Percentiles rank a stretch among this genome's conserved stretches.
Conservation (phyloP, 306 rosid genomes). For the Corylus americana region DNA sequence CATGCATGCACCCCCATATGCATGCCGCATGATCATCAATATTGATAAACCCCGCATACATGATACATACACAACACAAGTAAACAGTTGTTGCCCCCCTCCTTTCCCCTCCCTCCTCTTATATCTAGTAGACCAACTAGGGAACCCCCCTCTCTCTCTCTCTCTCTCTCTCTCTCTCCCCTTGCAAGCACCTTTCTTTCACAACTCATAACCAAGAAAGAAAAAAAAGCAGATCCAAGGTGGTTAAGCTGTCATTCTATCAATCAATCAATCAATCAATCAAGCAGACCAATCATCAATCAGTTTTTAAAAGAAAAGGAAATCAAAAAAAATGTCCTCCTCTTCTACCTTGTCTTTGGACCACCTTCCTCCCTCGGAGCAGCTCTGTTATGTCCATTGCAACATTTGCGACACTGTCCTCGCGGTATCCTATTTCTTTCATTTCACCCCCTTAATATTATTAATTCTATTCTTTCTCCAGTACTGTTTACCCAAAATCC, state of each 20-base stretch:
- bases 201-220: constrained; percentile 62
- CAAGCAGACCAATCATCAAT: constrained; percentile 88
- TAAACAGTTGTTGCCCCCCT: constrained; percentile 13
- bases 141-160: neutral
- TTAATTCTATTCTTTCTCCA: neutral
- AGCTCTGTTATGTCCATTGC: constrained; percentile 98
- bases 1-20: neutral
- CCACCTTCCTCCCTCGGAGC: constrained; percentile 91
- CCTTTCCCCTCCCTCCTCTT: constrained; percentile 17
- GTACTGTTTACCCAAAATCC: neutral
- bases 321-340: constrained; percentile 66
- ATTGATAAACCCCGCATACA: neutral
- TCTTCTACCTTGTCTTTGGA: constrained; percentile 75
- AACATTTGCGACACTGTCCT: constrained; percentile 94
- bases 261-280: constrained; percentile 67
- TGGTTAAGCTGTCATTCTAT: constrained; percentile 92
- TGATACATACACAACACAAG: constrained; percentile 18
- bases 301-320: constrained; percentile 35
- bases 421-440: constrained; percentile 53
- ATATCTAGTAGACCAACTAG: constrained; percentile 53
- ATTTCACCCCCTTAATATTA: neutral
- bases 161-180: constrained; percentile 22
- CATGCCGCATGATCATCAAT: neutral
- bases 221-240: constrained; percentile 83
- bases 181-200: constrained; percentile 59